Evolutionary conservation across 2,329 filamentous ascomycete genomes (phyloP).

Genomic region (Phaeophleospora eucalypticola): DNA sequence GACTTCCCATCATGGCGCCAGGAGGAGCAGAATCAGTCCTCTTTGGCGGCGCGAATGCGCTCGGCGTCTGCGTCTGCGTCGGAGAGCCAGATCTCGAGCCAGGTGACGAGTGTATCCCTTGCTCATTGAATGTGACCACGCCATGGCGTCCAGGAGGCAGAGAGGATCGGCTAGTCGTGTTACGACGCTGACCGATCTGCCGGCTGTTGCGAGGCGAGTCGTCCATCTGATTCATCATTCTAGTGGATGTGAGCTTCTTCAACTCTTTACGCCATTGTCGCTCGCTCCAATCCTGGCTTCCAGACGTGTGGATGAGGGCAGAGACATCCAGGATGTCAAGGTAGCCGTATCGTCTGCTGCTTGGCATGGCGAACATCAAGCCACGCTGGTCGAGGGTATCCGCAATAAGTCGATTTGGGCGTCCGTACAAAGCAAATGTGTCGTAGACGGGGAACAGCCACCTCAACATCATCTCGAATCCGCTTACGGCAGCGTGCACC

Average conservation of each 20-base stretch:
- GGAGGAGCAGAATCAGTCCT: conserved; percentile 44
- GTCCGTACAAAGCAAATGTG: conserved; percentile 84
- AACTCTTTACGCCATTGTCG: conserved; percentile 83
- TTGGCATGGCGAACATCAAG: conserved; percentile 97
- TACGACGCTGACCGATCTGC: conserved; percentile 39
- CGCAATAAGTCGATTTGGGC: conserved; percentile 78
- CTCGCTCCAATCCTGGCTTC: conserved; percentile 75
- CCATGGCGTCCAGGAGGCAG: conserved; percentile 32
- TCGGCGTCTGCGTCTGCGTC: conserved; percentile 20
- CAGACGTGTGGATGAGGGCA: conserved; percentile 70
- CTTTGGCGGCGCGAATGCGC: conserved; percentile 29
- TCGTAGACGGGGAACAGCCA: conserved; percentile 94
- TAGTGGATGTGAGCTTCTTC: conserved; percentile 79
- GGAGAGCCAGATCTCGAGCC: conserved; percentile 44
- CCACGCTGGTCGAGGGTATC: conserved; percentile 83
- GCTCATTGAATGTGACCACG: conserved; percentile 43
- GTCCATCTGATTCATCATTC: conserved; percentile 56
- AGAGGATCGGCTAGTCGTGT: conserved; percentile 37
- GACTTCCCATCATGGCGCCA: conserved; percentile 26
- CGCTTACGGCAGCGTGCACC: conserved; percentile 80
- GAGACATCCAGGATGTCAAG: conserved; percentile 84
- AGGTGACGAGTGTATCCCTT: conserved; percentile 40
- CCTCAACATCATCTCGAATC: conserved; percentile 91
- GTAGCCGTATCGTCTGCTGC: conserved; percentile 81
- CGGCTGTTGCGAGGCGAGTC: conserved; percentile 19